Conservation (phyloP, 73 alveolate genomes). For the Vitrella brassicaformis region DNA sequence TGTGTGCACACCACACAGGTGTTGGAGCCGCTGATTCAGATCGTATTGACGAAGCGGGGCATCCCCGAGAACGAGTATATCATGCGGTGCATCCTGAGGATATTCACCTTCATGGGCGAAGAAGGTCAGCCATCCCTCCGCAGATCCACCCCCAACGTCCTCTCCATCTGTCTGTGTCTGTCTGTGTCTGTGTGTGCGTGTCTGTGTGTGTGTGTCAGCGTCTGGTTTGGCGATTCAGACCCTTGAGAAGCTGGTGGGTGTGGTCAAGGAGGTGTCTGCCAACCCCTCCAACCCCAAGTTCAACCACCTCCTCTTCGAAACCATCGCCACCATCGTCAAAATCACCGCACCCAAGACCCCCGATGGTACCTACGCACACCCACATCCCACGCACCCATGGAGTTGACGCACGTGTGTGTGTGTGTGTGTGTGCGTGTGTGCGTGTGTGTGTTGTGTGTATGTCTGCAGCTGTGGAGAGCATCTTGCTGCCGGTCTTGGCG, state of each 20-base stretch:
- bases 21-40: slow-evolving; percentile 19
- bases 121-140: no score
- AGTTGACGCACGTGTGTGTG: no score
- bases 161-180: not conserved
- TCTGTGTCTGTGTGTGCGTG: no score
- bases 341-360: not conserved
- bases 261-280: slow-evolving; percentile 17
- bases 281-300: slow-evolving; percentile 18
- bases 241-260: slow-evolving; percentile 16
- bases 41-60: slow-evolving; percentile 7
- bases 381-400: no score
- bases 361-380: no score
- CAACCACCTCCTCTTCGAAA: slow-evolving; percentile 27
- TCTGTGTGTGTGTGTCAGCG: no score
- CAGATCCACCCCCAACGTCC: not conserved
- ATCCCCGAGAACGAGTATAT: slow-evolving; percentile 27
- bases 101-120: not conserved
- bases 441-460: no score
- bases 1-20: no score
- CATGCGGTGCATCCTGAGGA: slow-evolving; percentile 6
- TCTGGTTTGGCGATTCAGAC: no score
- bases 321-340: not conserved
- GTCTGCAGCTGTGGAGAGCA: no score
- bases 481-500: no score
- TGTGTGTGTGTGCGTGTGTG: no score